These are phyloP conservation scores for Ophiostoma triangulosporum DNA, from an alignment of 2,329 filamentous ascomycete genomes.

Conservation along the genomic window DNA sequence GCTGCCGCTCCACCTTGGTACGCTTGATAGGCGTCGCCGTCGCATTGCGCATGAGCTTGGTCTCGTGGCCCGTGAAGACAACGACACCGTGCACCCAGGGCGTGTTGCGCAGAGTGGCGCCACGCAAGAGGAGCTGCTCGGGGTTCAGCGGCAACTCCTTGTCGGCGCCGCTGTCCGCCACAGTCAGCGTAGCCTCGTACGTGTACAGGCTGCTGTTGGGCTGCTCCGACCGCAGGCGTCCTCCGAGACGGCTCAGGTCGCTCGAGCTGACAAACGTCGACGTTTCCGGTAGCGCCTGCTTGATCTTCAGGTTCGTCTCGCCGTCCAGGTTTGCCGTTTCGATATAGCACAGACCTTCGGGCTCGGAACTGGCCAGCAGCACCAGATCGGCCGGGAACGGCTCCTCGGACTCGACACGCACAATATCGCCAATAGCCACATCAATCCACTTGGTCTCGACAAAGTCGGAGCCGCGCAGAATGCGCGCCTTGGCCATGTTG, in stretches of 20 bases:
- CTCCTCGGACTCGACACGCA: constrained; percentile 87
- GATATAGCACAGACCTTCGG: constrained; percentile 95
- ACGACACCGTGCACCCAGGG: constrained; percentile 95
- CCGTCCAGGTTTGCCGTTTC: constrained; percentile 96
- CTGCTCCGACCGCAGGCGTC: constrained; percentile 83
- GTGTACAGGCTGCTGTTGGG: constrained; percentile 98
- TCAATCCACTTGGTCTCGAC: constrained; percentile 87
- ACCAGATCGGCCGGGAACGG: constrained; percentile 91
- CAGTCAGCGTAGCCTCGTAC: constrained; percentile 89
- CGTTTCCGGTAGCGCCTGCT: constrained; percentile 91
- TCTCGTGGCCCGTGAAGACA: constrained; percentile 95
- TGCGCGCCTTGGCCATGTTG: constrained; percentile 74
- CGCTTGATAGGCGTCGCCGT: constrained; percentile 96
- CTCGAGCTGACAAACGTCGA: constrained; percentile 71
- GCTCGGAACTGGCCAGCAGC: constrained; percentile 85
- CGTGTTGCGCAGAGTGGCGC: constrained; percentile 87
- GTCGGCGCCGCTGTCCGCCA: constrained; percentile 80
- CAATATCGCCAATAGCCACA: constrained; percentile 80
- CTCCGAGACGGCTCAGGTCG: constrained; percentile 74
- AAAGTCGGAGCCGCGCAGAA: constrained; percentile 73
- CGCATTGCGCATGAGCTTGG: constrained; percentile 96
- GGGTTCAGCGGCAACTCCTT: constrained; percentile 83
- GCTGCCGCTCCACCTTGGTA: constrained; percentile 85
- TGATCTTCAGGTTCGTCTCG: constrained; percentile 97
- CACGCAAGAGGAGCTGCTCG: constrained; percentile 84